Evolutionary conservation across 768 basidiomycete species (phyloP).

Genomic region (Trametes elegans): DNA sequence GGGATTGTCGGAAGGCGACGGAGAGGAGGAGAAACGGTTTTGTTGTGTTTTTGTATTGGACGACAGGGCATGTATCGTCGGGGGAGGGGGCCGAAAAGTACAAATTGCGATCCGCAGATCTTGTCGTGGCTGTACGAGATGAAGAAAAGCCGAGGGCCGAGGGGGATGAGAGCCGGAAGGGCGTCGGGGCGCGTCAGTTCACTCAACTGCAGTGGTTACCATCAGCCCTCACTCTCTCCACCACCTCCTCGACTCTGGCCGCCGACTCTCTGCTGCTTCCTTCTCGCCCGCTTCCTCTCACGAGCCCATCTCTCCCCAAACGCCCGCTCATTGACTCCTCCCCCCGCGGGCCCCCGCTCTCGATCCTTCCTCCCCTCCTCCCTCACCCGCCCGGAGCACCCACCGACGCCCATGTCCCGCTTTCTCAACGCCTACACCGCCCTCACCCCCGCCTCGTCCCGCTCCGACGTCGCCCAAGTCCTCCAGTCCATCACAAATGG

Average conservation of each 20-base stretch:
- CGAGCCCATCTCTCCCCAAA: neutral
- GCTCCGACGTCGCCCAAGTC: conserved; percentile 43
- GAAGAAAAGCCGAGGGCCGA: neutral
- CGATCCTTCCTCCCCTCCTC: neutral
- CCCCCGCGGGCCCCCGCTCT: neutral
- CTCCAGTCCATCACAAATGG: conserved; percentile 53
- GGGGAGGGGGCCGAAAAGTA: neutral
- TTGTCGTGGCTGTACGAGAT: neutral
- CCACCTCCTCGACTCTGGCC: neutral
- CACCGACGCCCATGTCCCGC: conserved; percentile 39
- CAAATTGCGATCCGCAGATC: neutral
- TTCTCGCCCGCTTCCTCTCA: neutral
- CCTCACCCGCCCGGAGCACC: neutral
- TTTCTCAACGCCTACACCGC: conserved; percentile 45
- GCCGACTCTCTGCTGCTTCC: neutral
- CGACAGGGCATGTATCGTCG: neutral
- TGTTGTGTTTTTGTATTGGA: too few species aligned
- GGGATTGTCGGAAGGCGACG: neutral
- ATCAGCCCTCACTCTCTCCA: neutral
- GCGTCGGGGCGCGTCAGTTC: neutral
- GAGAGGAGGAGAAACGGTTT: neutral
- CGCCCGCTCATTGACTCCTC: neutral
- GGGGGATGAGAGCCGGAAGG: neutral
- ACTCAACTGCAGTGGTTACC: neutral
- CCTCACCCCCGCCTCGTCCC: conserved; percentile 46